Evolutionary conservation across 257 asterid genomes (phyloP).

Genomic region (Anisodus acutangulus): DNA sequence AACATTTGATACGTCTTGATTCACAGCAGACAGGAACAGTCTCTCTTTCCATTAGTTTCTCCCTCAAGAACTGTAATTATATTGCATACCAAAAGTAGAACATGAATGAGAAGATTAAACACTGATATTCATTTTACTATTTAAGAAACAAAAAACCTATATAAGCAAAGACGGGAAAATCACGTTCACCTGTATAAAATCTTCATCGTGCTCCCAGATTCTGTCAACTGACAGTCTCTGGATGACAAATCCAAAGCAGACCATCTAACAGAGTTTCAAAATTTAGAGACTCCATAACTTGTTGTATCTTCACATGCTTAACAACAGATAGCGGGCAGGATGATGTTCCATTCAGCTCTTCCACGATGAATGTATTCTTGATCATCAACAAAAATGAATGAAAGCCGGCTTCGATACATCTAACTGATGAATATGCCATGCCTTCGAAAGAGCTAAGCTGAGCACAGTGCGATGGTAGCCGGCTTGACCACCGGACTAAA

Average conservation of each 20-base stretch:
- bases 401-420: too few species aligned
- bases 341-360: background rate
- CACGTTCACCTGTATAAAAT: background rate
- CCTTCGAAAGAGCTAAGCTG: too few species aligned
- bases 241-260: conserved; percentile 14
- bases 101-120: background rate
- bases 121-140: background rate
- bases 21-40: background rate
- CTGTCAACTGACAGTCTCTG: background rate
- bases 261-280: conserved; percentile 4
- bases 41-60: background rate
- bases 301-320: background rate
- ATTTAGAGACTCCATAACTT: background rate
- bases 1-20: background rate
- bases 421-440: too few species aligned
- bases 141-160: background rate
- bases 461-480: too few species aligned
- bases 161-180: background rate
- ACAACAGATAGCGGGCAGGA: background rate
- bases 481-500: too few species aligned
- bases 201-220: background rate
- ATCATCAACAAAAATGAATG: background rate
- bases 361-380: background rate
- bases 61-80: background rate
- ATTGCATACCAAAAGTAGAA: background rate